Evolutionary conservation across 345 rosid genomes (phyloP).

Genomic region (Brassica incana): DNA sequence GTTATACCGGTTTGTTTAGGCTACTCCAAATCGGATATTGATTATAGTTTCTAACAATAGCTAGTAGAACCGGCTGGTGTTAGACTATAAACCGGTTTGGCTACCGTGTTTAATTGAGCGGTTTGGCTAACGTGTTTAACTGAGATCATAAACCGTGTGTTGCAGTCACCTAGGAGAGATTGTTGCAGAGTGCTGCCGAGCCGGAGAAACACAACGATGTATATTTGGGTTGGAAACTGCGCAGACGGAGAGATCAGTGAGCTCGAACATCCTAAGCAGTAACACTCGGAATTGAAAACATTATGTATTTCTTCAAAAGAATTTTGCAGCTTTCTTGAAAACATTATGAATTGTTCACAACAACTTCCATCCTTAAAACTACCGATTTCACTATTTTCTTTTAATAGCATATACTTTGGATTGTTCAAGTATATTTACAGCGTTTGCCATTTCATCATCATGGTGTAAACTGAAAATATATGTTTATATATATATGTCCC

Average conservation of each 20-base stretch:
- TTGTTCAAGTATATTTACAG: neutral
- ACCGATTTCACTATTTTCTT: neutral
- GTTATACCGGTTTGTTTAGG: neutral
- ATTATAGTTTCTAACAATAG: neutral
- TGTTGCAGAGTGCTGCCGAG: constrained; percentile 77
- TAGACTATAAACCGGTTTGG: neutral
- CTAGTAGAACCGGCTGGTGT: neutral
- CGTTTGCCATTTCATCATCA: neutral
- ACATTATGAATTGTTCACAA: constrained; percentile 7
- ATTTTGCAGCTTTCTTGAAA: neutral
- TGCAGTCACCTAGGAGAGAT: constrained; percentile 82
- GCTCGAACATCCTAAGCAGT: constrained; percentile 40
- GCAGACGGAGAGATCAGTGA: constrained; percentile 64
- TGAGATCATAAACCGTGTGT: neutral
- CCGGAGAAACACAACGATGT: constrained; percentile 51
- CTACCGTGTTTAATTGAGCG: neutral
- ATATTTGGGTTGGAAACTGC: constrained; percentile 70
- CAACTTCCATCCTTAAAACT: neutral
- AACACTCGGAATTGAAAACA: neutral
- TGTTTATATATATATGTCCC: constrained; percentile 7
- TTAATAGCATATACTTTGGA: neutral
- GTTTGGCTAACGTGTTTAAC: neutral
- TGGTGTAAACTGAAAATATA: neutral
- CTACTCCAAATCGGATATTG: neutral
- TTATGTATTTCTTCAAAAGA: constrained; percentile 4